These are phyloP conservation scores for Bretschneidera sinensis DNA, from an alignment of 345 rosid species.

Conservation along the genomic window DNA sequence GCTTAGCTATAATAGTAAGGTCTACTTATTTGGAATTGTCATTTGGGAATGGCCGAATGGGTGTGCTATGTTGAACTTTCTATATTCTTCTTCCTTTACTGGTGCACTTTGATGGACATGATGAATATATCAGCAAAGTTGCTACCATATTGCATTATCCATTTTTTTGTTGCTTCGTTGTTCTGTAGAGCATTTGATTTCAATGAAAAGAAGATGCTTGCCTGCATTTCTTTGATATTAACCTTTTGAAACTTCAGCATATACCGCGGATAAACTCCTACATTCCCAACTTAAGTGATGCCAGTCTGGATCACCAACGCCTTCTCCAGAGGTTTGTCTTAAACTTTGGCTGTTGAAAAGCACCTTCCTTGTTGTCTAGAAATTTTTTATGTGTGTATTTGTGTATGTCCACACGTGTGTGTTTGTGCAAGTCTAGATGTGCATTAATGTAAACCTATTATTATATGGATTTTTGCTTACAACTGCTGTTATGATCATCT, in stretches of 20 bases:
- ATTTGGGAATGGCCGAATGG: too few species aligned
- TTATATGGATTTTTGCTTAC: not conserved
- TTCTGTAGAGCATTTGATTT: not conserved
- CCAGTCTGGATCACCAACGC: slow-evolving; percentile 87
- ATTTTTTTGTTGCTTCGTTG: slow-evolving; percentile 3
- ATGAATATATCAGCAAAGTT: not conserved
- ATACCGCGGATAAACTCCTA: slow-evolving; percentile 74
- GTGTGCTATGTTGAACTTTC: too few species aligned
- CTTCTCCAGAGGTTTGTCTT: slow-evolving; percentile 69
- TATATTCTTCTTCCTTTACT: not conserved
- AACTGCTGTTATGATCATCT: not conserved
- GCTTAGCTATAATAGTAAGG: too few species aligned
- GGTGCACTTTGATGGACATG: not conserved
- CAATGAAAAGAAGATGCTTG: not conserved
- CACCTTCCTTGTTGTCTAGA: not conserved
- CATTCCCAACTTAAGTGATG: slow-evolving; percentile 71
- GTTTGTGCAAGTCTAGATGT: too few species aligned
- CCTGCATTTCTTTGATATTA: slow-evolving; percentile 11
- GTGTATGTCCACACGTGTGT: too few species aligned
- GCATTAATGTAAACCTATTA: not conserved
- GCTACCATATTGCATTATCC: not conserved
- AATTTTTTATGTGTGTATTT: not conserved
- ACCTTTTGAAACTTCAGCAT: slow-evolving; percentile 44
- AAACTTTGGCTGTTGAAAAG: slow-evolving; percentile 19
- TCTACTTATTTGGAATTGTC: too few species aligned